These are phyloP conservation scores for Magnolia changhungtana DNA, from an alignment of 164 flowering plant species.

Conservation along the genomic window DNA sequence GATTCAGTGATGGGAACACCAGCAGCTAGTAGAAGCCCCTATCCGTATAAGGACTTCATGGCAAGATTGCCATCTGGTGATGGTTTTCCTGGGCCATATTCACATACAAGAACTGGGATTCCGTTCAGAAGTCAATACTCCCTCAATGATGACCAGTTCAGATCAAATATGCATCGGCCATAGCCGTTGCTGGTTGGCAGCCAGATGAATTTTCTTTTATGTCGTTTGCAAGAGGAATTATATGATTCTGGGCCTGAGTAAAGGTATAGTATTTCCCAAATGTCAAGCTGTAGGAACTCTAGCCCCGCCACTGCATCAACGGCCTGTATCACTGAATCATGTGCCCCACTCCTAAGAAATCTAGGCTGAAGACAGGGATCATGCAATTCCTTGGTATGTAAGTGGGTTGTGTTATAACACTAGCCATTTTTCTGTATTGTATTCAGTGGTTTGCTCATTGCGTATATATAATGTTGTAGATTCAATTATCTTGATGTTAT, in stretches of 20 bases:
- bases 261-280: too few relatives aligned
- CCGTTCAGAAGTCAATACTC: constrained; percentile 6
- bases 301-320: neutral
- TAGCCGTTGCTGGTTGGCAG: neutral
- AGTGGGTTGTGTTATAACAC: neutral
- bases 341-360: neutral
- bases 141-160: constrained; percentile 12
- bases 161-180: constrained; percentile 20
- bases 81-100: constrained; percentile 5
- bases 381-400: neutral
- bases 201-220: neutral
- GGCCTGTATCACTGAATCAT: neutral
- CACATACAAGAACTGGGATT: constrained; percentile 8
- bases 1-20: constrained; percentile 8
- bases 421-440: neutral
- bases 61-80: constrained; percentile 11
- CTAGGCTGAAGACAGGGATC: neutral
- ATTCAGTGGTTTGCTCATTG: neutral
- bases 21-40: constrained; percentile 11
- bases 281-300: too few relatives aligned
- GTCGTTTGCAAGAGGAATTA: neutral
- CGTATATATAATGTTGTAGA: neutral
- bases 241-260: too few relatives aligned
- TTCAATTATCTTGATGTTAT: neutral
- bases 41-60: constrained; percentile 9